Base-by-base conservation (phyloP, 495 filamentous ascomycete species). In the Baudoinia panamericana region DNA sequence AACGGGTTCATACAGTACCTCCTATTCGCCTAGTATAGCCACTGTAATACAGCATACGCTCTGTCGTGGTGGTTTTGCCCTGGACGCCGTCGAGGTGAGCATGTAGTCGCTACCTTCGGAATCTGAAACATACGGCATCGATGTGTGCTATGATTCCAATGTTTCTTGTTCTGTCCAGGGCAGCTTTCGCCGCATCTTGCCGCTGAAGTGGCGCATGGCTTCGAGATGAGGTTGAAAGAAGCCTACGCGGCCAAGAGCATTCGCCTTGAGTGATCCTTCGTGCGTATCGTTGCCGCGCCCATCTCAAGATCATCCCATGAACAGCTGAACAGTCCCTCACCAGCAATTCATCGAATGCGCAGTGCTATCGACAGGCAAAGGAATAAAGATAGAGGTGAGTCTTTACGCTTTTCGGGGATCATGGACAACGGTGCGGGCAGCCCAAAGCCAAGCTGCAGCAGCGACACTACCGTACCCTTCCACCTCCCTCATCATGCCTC, bases 71-170 rank as follows among this genome's bases (percentile, higher is more conserved):
- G 6, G 92, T 99, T 70, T 99, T 99, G 33, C 92, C 90, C 81
- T 85, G 50, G 23, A 16, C 26, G 29, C 13, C 26, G 34, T 55
- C 33, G 42, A 4, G 7, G 19, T 24, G 34, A 26, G 34, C n/a
- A 34, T 19, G 16, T 25, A 6, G 2, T 26, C 22, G 2, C 30
- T 33, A 16, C 8, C n/a, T n/a, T n/a, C n/a, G n/a, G n/a, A n/a
- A n/a, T n/a, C n/a, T n/a, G n/a, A 12, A 27, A 66, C 75, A 38
- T 63, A 85, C 82, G 32, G 92, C 92, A 75, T 96, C 92, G 45
- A 96, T 94, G 61, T 99, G 92, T 26, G 92, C 92, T 58, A 99
- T 94, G 46, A 99, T 99, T 27, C 92, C 92, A 62, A 99, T 95
- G 57, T 99, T 99, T 45, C 90, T 70, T 35, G 87, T 90, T 33